Conservation (phyloP, 1,139 yeast genomes). For the Scheffersomyces segobiensis region DNA sequence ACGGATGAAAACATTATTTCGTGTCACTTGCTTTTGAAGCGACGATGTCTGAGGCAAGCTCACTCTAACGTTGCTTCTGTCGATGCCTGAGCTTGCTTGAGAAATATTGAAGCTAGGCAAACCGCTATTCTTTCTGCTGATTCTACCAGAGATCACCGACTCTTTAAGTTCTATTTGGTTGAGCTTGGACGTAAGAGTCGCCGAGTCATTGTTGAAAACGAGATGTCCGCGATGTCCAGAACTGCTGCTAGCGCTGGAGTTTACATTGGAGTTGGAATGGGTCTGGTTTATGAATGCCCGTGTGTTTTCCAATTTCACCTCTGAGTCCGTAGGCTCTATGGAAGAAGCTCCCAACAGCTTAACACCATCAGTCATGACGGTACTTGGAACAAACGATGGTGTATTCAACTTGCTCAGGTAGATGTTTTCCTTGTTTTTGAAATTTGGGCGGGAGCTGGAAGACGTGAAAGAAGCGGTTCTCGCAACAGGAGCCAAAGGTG, state of each 20-base stretch:
- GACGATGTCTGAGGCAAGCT: conserved; percentile 2
- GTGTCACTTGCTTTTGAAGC: not conserved
- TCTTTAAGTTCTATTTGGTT: not conserved
- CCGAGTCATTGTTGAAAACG: not conserved
- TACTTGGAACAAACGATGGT: conserved; percentile 25
- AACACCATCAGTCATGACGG: not conserved
- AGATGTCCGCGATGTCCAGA: not conserved
- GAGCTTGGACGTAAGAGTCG: not conserved
- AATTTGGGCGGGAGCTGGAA: not conserved
- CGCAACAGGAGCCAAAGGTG: not conserved
- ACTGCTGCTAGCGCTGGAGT: not conserved
- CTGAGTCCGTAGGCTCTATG: not conserved
- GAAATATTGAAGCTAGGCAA: not conserved
- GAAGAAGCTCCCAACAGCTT: not conserved
- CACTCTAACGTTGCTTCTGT: conserved; percentile 3
- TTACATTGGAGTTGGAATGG: not conserved
- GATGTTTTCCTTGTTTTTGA: conserved; percentile 14
- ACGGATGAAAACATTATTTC: conserved; percentile 3
- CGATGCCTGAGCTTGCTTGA: not conserved
- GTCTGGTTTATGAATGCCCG: not conserved
- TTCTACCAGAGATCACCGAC: not conserved
- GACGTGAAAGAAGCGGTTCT: not conserved
- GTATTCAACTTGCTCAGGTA: conserved; percentile 23
- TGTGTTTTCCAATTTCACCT: not conserved
- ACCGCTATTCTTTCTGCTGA: not conserved